Conservation (phyloP, 768 basidiomycete genomes). For the Clathrus columnatus region DNA sequence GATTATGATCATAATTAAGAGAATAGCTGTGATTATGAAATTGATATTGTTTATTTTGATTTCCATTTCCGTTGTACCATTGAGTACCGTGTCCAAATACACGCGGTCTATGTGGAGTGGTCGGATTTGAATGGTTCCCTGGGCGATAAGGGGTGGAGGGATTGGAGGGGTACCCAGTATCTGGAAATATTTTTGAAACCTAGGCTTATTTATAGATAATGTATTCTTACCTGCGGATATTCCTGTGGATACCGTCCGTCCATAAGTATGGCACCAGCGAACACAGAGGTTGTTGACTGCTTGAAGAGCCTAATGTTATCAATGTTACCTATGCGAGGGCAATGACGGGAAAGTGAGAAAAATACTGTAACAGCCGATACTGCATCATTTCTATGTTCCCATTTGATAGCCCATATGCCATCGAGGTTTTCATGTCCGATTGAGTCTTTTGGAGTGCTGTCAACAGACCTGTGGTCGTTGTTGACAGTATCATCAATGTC, state of each 20-base stretch:
- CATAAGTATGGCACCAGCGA: slow-evolving; percentile 59
- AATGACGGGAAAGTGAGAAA: slow-evolving; percentile 1
- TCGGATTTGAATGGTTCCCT: not conserved
- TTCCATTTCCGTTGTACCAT: not conserved
- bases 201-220: not conserved
- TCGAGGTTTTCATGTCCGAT: slow-evolving; percentile 42
- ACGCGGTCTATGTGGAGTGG: not conserved
- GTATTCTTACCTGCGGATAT: not conserved
- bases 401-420: slow-evolving; percentile 69
- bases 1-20: not conserved
- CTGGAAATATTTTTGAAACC: not conserved
- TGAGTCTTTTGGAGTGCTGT: too few species aligned
- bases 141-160: not conserved
- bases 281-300: slow-evolving; percentile 62
- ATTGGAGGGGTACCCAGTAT: not conserved
- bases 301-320: slow-evolving; percentile 50
- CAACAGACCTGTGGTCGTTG: too few species aligned
- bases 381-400: slow-evolving; percentile 68
- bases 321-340: not conserved
- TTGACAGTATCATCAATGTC: slow-evolving; percentile 4
- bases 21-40: not conserved
- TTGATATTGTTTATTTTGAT: not conserved
- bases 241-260: slow-evolving; percentile 4
- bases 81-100: not conserved
- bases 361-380: slow-evolving; percentile 62